Evolutionary conservation across 2,329 filamentous ascomycete species (phyloP).

Genomic region (Penicillium sp.): DNA sequence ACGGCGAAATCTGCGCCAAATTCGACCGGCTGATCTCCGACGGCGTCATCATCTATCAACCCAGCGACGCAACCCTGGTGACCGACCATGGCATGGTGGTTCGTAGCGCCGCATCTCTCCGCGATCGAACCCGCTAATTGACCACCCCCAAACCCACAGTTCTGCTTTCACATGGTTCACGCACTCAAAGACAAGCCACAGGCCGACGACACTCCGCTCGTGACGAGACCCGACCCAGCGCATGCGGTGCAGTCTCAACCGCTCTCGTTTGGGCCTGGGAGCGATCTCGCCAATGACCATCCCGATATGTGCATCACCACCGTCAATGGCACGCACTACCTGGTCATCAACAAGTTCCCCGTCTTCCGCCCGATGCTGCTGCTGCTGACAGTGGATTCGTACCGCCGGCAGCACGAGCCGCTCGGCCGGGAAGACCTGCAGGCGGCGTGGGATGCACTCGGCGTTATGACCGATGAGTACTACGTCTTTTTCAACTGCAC

Average conservation of each 20-base stretch:
- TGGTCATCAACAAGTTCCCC: conserved; percentile 52
- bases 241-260: background rate
- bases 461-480: conserved; percentile 29
- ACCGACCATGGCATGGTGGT: conserved; percentile 12
- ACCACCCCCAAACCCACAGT: conserved; percentile 2
- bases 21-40: conserved; percentile 11
- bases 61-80: conserved; percentile 6
- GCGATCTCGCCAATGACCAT: conserved; percentile 44
- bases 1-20: conserved; percentile 14
- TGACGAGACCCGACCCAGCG: background rate
- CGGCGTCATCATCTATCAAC: conserved; percentile 11
- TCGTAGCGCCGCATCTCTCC: conserved; percentile 4
- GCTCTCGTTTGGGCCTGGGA: conserved; percentile 20
- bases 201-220: conserved; percentile 5
- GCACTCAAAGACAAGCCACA: conserved; percentile 8
- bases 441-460: conserved; percentile 38
- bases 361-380: conserved; percentile 50
- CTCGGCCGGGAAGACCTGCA: conserved; percentile 42
- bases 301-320: conserved; percentile 43
- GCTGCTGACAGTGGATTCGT: conserved; percentile 49
- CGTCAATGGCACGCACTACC: conserved; percentile 45
- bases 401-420: conserved; percentile 47
- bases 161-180: conserved; percentile 12
- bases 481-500: conserved; percentile 51
- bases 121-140: background rate